A percentile compares a stretch with the other conserved stretches of the same genome.
These are phyloP conservation scores for Leishmania major DNA, from an alignment of 208 protist genomes.

Conservation along the genomic window DNA sequence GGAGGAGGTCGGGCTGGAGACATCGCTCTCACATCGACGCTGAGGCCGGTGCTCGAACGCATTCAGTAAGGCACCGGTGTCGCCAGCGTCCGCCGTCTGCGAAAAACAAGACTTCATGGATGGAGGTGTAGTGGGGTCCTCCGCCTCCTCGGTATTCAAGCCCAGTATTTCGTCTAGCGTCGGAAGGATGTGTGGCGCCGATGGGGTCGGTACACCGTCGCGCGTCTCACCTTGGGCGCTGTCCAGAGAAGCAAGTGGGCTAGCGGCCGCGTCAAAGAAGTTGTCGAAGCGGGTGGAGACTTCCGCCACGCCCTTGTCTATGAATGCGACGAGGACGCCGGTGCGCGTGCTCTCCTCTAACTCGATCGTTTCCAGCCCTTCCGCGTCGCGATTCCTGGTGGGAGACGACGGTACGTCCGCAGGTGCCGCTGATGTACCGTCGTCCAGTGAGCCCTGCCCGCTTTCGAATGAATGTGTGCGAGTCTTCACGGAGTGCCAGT, in stretches of 20 bases:
- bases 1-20: background rate
- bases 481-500: background rate
- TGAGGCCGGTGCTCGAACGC: background rate
- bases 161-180: conserved; percentile 33
- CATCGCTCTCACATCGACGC: background rate
- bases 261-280: conserved; percentile 30
- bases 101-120: background rate
- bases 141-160: background rate
- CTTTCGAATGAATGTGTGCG: too few species aligned
- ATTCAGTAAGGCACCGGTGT: background rate
- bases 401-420: background rate
- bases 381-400: background rate
- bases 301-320: conserved; percentile 33
- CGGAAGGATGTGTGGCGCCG: background rate
- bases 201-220: background rate
- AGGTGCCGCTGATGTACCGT: background rate
- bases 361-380: conserved; percentile 40
- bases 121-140: background rate
- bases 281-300: conserved; percentile 58
- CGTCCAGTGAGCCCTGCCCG: background rate
- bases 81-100: background rate
- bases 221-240: background rate
- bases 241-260: background rate
- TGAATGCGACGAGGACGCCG: conserved; percentile 47
- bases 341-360: conserved; percentile 43